A percentile compares a stretch with the other conserved stretches of the same genome.
Evolutionary conservation across 2,329 filamentous ascomycete species (phyloP).

Genomic region (Exophiala oligosperma): DNA sequence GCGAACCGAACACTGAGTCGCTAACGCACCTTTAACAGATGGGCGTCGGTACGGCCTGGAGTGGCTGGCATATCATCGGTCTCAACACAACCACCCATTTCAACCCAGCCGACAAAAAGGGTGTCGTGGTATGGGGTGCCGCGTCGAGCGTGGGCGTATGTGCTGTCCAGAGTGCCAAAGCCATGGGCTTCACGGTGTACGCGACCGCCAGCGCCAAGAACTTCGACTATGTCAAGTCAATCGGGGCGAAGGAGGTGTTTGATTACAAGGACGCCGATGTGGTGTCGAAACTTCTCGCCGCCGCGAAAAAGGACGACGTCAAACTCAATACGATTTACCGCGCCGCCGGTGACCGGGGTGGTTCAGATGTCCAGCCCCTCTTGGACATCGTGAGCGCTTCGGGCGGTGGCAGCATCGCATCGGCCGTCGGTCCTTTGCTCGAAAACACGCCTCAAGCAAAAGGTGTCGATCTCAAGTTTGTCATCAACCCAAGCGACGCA

Average conservation of each 20-base stretch:
- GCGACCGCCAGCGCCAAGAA: slow-evolving; percentile 42
- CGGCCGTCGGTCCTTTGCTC: slow-evolving; percentile 9
- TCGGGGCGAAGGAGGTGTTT: slow-evolving; percentile 42
- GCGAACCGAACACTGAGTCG: no score
- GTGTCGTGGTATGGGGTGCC: slow-evolving; percentile 45
- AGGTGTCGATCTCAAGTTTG: slow-evolving; percentile 23
- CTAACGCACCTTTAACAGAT: slow-evolving; percentile 19
- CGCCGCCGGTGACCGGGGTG: slow-evolving; percentile 33
- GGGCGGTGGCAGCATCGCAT: slow-evolving; percentile 20
- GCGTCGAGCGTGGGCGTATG: slow-evolving; percentile 43
- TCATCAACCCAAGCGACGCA: neutral
- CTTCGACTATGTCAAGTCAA: slow-evolving; percentile 37
- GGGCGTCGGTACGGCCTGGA: slow-evolving; percentile 30
- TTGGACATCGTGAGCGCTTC: slow-evolving; percentile 25
- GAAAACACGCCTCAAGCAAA: slow-evolving; percentile 15
- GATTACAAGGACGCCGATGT: slow-evolving; percentile 41
- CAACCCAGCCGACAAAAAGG: slow-evolving; percentile 28
- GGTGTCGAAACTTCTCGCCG: slow-evolving; percentile 33
- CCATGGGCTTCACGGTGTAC: slow-evolving; percentile 42
- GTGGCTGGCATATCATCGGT: slow-evolving; percentile 30
- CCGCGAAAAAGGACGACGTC: slow-evolving; percentile 28
- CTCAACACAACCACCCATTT: slow-evolving; percentile 29
- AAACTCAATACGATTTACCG: slow-evolving; percentile 9
- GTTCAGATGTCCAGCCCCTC: slow-evolving; percentile 39
- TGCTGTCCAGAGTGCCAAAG: slow-evolving; percentile 41